phyloP scores from a whole-genome alignment of 495 filamentous ascomycete species.

The Aspergillus baeticus region DNA sequence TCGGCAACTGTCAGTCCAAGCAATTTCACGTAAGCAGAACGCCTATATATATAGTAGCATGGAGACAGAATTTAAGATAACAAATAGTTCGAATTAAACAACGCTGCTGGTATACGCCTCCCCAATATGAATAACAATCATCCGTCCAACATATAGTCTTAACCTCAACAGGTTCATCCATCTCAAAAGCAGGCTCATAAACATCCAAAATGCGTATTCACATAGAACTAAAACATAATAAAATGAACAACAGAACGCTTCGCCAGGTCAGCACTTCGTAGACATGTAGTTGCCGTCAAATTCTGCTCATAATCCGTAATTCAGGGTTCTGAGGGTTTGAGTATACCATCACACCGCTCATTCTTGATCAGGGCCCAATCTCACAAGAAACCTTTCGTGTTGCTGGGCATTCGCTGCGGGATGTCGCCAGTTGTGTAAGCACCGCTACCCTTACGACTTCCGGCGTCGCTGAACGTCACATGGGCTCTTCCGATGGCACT shows the following conservation, averaged over 20 bases:
- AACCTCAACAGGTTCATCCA: neutral
- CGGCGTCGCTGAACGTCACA: slow-evolving; percentile 39
- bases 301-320: slow-evolving; percentile 20
- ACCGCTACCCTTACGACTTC: slow-evolving; percentile 41
- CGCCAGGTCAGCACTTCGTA: slow-evolving; percentile 11
- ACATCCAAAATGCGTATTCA: slow-evolving; percentile 16
- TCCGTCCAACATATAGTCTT: slow-evolving; percentile 4
- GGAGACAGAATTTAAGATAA: neutral
- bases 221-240: slow-evolving; percentile 12
- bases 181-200: slow-evolving; percentile 8
- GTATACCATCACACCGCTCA: neutral
- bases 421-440: slow-evolving; percentile 36
- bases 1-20: too few relatives aligned
- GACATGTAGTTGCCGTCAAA: slow-evolving; percentile 17
- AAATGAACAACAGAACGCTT: slow-evolving; percentile 11
- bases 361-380: slow-evolving; percentile 23
- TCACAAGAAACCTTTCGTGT: slow-evolving; percentile 51
- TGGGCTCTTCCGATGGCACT: slow-evolving; percentile 33
- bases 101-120: slow-evolving; percentile 9
- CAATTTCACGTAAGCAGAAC: neutral
- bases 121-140: slow-evolving; percentile 4
- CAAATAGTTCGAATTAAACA: neutral
- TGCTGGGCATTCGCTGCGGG: slow-evolving; percentile 47
- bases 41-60: neutral
- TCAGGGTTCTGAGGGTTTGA: neutral